Conservation (phyloP, 768 basidiomycete species). For the Clitopilus hobsonii region DNA sequence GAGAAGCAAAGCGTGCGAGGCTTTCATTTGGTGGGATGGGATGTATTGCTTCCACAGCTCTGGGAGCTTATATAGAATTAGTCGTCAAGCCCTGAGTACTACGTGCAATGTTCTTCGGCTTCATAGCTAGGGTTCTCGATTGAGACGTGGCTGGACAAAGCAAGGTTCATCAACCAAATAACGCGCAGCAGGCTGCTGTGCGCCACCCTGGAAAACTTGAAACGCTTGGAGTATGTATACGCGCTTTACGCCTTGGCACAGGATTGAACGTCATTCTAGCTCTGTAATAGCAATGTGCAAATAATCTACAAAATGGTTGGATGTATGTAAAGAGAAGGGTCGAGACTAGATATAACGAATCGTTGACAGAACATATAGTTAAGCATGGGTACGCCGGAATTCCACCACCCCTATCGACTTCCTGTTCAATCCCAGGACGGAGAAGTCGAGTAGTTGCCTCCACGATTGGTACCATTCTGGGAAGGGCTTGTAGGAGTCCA, state of each 20-base stretch:
- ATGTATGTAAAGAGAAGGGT: not conserved
- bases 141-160: not conserved
- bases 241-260: not conserved
- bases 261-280: not conserved
- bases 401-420: slow-evolving; percentile 8
- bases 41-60: not conserved
- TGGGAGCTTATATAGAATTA: not conserved
- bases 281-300: not conserved
- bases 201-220: not conserved
- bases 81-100: not conserved
- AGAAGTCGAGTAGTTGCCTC: slow-evolving; percentile 38
- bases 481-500: slow-evolving; percentile 84
- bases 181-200: not conserved
- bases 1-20: not conserved
- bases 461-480: slow-evolving; percentile 41
- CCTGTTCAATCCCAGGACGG: slow-evolving; percentile 56
- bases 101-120: not conserved
- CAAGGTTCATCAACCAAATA: not conserved
- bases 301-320: not conserved
- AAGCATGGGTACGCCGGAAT: not conserved
- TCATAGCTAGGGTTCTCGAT: not conserved
- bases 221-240: not conserved
- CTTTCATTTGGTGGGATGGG: not conserved
- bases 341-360: slow-evolving; percentile 1
- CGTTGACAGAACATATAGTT: not conserved